Evolutionary conservation across 2,329 filamentous ascomycete genomes (phyloP), one percentile per base, ranked within the genome.

Genomic region (Coniochaeta prunicola): DNA sequence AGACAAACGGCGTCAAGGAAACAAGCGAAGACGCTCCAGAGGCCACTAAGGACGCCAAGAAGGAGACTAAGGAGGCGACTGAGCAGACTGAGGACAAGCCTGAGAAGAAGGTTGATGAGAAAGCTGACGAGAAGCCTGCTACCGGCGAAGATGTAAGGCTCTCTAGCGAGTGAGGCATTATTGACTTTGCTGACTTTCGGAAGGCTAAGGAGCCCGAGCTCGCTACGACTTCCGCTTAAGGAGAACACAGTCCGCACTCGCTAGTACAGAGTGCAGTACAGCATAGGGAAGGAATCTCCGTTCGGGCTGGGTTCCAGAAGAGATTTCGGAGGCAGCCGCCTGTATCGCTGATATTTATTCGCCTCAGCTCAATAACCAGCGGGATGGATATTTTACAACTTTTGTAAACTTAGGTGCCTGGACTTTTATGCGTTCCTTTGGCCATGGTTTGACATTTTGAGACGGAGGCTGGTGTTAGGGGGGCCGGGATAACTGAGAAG

Each of bases 1-100:
- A 74, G 57, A 65, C 70, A 15, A 74, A 80, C 57, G 77, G 74
- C 26, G 70, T 68, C 56, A 74, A 77, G 60, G 72, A 74, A 38
- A 70, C 68, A 28, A 65, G 69, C 42, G 74, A 78, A 30, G 68
- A 62, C 55, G 74, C 70, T 45, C 62, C 59, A 13, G 67, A 68
- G 58, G 34, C 65, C 17, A 61, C 64, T 57, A 68, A 76, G 50
- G 66, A 68, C 3, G 74, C 76, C 61, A 69, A 70, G 42, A 72
- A 74, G 55, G 71, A 74, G 59, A 62, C 70, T n/a, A 69, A 74
- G 56, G 71, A 76, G 64, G 70, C 70, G 62, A 67, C 64, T 21
- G 65, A 70, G 31, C 67, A 72, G 62, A 61, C 4, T 12, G 57
- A 28, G 62, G 62, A 68, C 30, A 70, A 75, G 56, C 66, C 70